phyloP scores from a whole-genome alignment of 2,329 filamentous ascomycete species.

The Fusarium redolens region DNA sequence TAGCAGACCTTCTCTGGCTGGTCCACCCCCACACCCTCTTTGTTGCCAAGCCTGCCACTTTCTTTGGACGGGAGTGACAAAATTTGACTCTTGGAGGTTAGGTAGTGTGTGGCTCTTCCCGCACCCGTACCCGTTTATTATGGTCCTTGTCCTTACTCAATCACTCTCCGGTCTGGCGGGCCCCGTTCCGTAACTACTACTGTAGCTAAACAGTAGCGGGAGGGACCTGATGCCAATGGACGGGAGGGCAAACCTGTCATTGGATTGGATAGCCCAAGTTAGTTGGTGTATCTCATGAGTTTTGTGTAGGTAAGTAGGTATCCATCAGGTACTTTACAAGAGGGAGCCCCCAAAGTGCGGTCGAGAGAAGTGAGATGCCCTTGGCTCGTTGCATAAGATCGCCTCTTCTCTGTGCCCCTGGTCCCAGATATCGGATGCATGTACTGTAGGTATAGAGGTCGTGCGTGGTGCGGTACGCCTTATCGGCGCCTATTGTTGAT shows the following conservation, averaged over 20 bases:
- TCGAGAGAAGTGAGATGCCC: neutral
- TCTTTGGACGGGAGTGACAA: conserved; percentile 15
- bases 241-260: conserved; percentile 26
- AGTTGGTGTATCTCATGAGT: conserved; percentile 5
- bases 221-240: neutral
- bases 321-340: neutral
- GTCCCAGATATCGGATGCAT: conserved; percentile 1
- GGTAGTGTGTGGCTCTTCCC: conserved; percentile 23
- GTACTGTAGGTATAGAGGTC: neutral
- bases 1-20: conserved; percentile 38
- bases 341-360: neutral
- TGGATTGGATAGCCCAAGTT: conserved; percentile 1
- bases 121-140: conserved; percentile 20
- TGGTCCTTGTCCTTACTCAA: neutral
- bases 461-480: conserved; percentile 3
- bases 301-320: neutral
- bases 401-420: neutral
- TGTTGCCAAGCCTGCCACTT: conserved; percentile 30
- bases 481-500: conserved; percentile 16
- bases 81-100: conserved; percentile 15
- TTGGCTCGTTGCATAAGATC: neutral
- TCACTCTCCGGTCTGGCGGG: conserved; percentile 31
- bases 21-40: conserved; percentile 37
- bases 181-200: conserved; percentile 25
- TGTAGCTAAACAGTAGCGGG: conserved; percentile 16